Base-by-base conservation (phyloP, 441 rosid genomes). In the Breynia disticha region DNA sequence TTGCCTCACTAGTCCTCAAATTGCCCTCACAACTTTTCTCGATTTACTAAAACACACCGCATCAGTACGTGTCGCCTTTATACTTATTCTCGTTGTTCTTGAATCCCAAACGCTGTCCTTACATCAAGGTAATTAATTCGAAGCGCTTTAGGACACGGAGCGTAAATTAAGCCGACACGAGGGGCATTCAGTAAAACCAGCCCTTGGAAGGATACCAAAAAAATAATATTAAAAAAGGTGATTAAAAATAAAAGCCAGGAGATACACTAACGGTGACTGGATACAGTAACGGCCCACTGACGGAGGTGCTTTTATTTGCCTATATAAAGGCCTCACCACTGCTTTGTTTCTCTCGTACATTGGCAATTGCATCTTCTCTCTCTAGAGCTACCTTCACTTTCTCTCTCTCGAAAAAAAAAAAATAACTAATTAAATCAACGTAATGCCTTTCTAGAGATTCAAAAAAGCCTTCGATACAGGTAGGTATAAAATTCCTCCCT, bases 291-390 rank as follows among this genome's bases (percentile, higher is more conserved):
- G 72, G 69, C 65, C 76, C 72, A 68, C n/a, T 59, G 53, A 64
- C 52, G 38, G 56, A 57, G 73, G 54, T 46, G 62, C 65, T 68
- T 60, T 52, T 61, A 71, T 77, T 79, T 73, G n/a, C 79, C 85
- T 82, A 82, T 82, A 82, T 82, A 82, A 72, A 67, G 61, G 68
- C 79, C 21, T 56, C 46, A 43, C 63, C 75, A 61, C 60, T 13
- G 63, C 12, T 42, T 59, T 45, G 49, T 28, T 41, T 48, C 45
- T 55, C 70, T 54, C 57, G 59, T 48, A n/a, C n/a, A 63, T 57
- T 52, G 49, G 59, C 67, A 65, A 39, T 45, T n/a, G 45, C 47
- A 43, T 21, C n/a, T n/a, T n/a, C n/a, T n/a, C n/a, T n/a, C n/a
- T 32, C 55, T 4, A 28, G 35, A 28, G 9, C n/a, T n/a, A 39